Evolutionary conservation across 2,329 filamentous ascomycete species (phyloP).

Genomic region (Fusarium chuoi): DNA sequence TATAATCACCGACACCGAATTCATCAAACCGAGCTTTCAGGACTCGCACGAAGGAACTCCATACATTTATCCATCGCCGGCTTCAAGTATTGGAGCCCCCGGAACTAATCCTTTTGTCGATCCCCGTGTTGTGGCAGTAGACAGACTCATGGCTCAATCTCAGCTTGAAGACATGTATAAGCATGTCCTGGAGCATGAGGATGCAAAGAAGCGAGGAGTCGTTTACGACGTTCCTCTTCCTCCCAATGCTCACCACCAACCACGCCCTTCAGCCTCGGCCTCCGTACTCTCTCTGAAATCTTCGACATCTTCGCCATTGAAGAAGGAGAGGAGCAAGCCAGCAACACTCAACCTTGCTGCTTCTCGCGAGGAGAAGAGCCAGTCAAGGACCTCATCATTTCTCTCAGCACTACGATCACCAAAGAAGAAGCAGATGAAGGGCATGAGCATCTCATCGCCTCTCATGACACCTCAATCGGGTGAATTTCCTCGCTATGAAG

Average conservation of each 20-base stretch:
- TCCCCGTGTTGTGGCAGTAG: constrained; percentile 76
- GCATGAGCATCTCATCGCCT: constrained; percentile 70
- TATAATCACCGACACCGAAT: constrained; percentile 38
- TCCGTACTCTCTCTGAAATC: constrained; percentile 42
- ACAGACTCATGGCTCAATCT: constrained; percentile 78
- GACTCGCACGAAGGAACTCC: constrained; percentile 49
- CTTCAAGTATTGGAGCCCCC: constrained; percentile 59
- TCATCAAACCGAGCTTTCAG: constrained; percentile 61
- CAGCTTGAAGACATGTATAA: constrained; percentile 93
- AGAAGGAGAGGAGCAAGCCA: constrained; percentile 62
- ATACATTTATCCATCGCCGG: constrained; percentile 60
- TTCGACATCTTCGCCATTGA: constrained; percentile 49
- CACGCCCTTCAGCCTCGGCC: constrained; percentile 30
- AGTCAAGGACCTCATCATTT: constrained; percentile 68
- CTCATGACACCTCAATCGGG: constrained; percentile 72
- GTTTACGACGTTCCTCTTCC: constrained; percentile 56
- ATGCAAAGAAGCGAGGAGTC: constrained; percentile 68
- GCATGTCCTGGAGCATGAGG: constrained; percentile 90
- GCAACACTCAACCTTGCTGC: constrained; percentile 60
- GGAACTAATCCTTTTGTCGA: constrained; percentile 79
- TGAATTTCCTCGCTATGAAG: constrained; percentile 65
- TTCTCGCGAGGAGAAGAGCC: constrained; percentile 58
- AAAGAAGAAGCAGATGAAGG: constrained; percentile 62
- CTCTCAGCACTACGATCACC: constrained; percentile 71
- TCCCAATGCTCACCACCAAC: constrained; percentile 42